These are phyloP conservation scores for Epicoccum nigrum DNA, from an alignment of 2,329 filamentous ascomycete species.

Conservation along the genomic window DNA sequence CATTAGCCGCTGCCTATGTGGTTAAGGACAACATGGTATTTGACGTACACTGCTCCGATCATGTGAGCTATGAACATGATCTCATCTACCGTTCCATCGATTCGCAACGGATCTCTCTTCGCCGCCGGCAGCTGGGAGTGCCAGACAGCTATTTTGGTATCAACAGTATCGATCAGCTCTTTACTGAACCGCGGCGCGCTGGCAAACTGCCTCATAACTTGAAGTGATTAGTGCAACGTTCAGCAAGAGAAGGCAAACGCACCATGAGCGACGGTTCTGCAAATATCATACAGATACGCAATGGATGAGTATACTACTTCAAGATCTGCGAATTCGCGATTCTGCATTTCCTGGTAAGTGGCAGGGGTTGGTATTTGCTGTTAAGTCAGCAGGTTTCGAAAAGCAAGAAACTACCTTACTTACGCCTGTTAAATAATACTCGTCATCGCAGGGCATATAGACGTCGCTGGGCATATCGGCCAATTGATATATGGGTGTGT, in stretches of 20 bases:
- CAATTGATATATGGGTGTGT: constrained; percentile 69
- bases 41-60: constrained; percentile 60
- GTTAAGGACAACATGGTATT: background rate
- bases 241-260: background rate
- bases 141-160: constrained; percentile 73
- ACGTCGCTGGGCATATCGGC: constrained; percentile 70
- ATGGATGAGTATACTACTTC: constrained; percentile 80
- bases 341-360: constrained; percentile 75
- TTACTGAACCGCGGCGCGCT: constrained; percentile 30
- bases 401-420: constrained; percentile 16
- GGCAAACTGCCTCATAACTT: constrained; percentile 57
- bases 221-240: constrained; percentile 2
- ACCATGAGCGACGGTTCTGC: constrained; percentile 71
- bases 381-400: too few species aligned
- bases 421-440: constrained; percentile 59
- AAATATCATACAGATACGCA: constrained; percentile 78
- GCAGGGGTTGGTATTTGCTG: constrained; percentile 39
- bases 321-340: constrained; percentile 72
- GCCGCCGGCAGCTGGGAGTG: constrained; percentile 74
- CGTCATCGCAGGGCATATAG: constrained; percentile 80
- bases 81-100: constrained; percentile 76
- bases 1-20: constrained; percentile 6
- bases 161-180: constrained; percentile 70
- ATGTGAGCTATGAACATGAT: constrained; percentile 91
- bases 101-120: constrained; percentile 72